Evolutionary conservation across 768 basidiomycete genomes (phyloP), one percentile per base, ranked within the genome.

Genomic region (Mycena filopes): DNA sequence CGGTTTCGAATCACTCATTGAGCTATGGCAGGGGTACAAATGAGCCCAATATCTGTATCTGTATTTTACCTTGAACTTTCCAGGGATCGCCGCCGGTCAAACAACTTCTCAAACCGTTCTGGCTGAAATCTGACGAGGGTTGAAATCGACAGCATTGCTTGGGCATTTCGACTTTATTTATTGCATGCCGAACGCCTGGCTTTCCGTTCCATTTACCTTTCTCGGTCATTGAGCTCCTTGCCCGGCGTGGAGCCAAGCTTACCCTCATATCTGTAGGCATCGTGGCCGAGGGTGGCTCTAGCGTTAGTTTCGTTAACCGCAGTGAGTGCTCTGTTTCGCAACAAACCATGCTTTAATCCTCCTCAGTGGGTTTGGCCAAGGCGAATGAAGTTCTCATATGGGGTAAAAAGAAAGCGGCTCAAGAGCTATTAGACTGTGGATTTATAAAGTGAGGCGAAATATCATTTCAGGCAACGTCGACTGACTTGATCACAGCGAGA

Each of bases 131-230:
- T 54, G 53, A 54, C 20, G 25, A 31, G 18, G n/a, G 25, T 31
- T 21, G 13, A 29, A 11, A 4, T 12, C 29, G 54, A 26, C 65
- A 89, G 90, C 86, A 2, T 86, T 87, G 70, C 76, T 90, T n/a
- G 89, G 90, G 1, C 85, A 89, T 63, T 91, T 91, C 63, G 91
- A 93, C 74, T 90, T 93, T 68, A 87, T 93, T 28, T 92, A 90
- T 67, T 82, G 86, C 26, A 74, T 91, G 63, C 86, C 88, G 2
- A 78, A 81, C 60, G 83, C 79, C 0, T 92, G 88, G 86, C 73
- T 93, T 5, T 85, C 86, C 38, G 81, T 87, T 0, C 90, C 89
- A 0, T 92, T 93, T 72, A 83, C 89, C 0, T 89, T 90, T 68
- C 74, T 93, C 23, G 90, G 87, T 83, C 10, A 29, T 31, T 40